Evolutionary conservation across 257 asterid species (phyloP).

Genomic region (Solanum virginianum): DNA sequence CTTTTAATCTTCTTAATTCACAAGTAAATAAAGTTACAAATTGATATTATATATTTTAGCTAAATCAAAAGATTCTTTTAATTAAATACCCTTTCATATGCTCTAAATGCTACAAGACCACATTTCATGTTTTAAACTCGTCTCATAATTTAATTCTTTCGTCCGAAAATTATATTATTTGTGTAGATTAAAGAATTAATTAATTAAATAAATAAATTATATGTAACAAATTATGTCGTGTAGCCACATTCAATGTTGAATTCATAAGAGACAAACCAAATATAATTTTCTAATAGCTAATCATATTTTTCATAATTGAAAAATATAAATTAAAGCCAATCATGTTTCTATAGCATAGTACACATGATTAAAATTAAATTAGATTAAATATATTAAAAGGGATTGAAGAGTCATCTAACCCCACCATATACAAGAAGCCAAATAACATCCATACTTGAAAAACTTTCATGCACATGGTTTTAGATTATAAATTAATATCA

Average conservation of each 20-base stretch:
- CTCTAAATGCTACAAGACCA: background rate
- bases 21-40: background rate
- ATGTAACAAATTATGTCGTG: background rate
- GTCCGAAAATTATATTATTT: too few relatives aligned
- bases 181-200: background rate
- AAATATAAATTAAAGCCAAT: conserved; percentile 1
- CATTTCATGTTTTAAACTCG: background rate
- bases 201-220: background rate
- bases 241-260: background rate
- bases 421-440: conserved; percentile 1
- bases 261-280: background rate
- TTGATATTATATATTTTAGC: background rate
- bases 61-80: background rate
- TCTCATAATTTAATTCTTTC: too few relatives aligned
- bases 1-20: background rate
- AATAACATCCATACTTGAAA: background rate
- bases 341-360: background rate
- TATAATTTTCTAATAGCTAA: background rate
- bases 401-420: background rate
- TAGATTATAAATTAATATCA: background rate
- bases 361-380: background rate
- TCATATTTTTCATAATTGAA: background rate
- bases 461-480: background rate
- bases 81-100: background rate
- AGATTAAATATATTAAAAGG: background rate